Evolutionary conservation across 768 basidiomycete genomes (phyloP).

Genomic region (Termitomyces sp.): DNA sequence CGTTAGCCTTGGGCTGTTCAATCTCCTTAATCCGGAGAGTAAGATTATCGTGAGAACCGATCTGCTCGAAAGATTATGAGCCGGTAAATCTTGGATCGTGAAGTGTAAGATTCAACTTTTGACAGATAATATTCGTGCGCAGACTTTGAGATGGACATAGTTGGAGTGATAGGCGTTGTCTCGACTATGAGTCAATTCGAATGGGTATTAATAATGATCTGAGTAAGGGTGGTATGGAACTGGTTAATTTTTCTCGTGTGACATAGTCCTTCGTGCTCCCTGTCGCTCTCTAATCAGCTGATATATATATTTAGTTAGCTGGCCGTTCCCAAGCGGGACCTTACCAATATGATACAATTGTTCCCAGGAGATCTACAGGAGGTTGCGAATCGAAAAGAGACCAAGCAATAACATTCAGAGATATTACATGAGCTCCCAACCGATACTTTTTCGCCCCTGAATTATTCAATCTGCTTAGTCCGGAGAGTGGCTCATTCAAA

Average conservation of each 20-base stretch:
- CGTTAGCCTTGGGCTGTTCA: constrained; percentile 30
- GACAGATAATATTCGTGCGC: constrained; percentile 13
- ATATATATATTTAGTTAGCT: background rate
- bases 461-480: constrained; percentile 20
- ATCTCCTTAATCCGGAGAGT: constrained; percentile 18
- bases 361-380: background rate
- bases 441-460: constrained; percentile 42
- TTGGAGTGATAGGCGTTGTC: background rate
- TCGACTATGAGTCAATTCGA: background rate
- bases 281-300: background rate
- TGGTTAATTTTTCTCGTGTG: background rate
- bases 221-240: background rate
- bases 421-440: constrained; percentile 32
- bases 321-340: background rate
- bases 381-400: no score
- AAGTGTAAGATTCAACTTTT: constrained; percentile 2
- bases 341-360: background rate
- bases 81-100: background rate
- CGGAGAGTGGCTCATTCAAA: constrained; percentile 18
- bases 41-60: constrained; percentile 20
- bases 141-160: constrained; percentile 9
- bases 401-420: no score
- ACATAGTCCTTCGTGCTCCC: background rate
- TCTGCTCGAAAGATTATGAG: background rate
- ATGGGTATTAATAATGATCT: background rate